Base-by-base conservation (phyloP, 176 grass and related monocot species). In the Aegilops sharonensis region DNA sequence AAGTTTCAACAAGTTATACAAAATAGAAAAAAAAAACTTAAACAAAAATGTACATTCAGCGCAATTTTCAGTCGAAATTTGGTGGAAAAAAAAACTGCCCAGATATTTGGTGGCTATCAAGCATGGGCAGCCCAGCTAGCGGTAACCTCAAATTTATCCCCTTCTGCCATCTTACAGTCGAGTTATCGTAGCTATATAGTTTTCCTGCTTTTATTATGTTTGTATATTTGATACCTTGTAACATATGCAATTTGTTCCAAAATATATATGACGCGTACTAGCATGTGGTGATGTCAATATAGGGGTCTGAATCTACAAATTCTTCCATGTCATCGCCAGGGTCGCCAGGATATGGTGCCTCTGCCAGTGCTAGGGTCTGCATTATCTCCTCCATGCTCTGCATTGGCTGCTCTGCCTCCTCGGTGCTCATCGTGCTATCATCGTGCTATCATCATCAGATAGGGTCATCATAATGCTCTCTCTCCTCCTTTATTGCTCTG, bases 321-420 rank as follows among this genome's bases (percentile, higher is more conserved):
- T 59, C 56, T 59, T 59, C 18, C 20, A 59, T 90, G 6, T 97
- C 95, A 2, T 90, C 78, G 71, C 92, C 93, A 69, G 92, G 88
- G 1, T 90, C 78, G 75, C 93, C 89, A 42, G 92, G 87, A 42
- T 89, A 95, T 89, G 31, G 91, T 95, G 5, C 56, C 18, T 59
- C 56, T 59, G 95, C 93, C 35, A 95, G 89, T 4, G 85, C 88
- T 64, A 95, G 76, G 70, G 95, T 98, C 75, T 92, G 93, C 93
- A 95, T 98, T 40, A 98, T 98, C 81, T 95, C 89, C 31, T 98
- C 93, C 64, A 89, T 92, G 80, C 83, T 84, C 64, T 98, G 91
- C 91, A 94, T 93, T 13, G 91, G 95, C 48, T 94, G 91, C 3
- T 98, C 95, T 0, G 93, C 89, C 84, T 95, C 95, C 78, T 93